These are phyloP conservation scores for Chrysosporium keratinophilum DNA, from an alignment of 2,329 filamentous ascomycete species.

Conservation along the genomic window DNA sequence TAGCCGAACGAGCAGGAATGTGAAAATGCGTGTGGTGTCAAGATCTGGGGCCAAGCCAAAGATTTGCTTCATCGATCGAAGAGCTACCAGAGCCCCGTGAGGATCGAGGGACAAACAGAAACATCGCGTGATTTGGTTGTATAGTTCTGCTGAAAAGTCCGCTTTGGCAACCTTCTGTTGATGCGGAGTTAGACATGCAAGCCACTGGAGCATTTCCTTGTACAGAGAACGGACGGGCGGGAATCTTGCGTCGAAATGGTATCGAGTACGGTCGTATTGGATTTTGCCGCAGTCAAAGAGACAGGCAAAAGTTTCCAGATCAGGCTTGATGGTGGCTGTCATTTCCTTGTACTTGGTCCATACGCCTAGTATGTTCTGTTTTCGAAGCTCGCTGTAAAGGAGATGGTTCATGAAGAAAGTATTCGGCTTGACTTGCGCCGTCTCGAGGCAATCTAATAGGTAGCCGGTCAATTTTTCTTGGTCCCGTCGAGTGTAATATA, in stretches of 20 bases:
- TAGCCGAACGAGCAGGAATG: constrained; percentile 41
- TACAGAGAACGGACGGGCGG: constrained; percentile 39
- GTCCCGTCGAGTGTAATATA: constrained; percentile 57
- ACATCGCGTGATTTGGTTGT: constrained; percentile 43
- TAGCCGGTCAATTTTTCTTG: constrained; percentile 49
- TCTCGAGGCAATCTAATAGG: constrained; percentile 52
- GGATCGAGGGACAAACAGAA: constrained; percentile 44
- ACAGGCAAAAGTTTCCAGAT: constrained; percentile 58
- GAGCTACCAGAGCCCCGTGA: constrained; percentile 40
- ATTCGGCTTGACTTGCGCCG: constrained; percentile 56
- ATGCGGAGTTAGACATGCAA: constrained; percentile 26
- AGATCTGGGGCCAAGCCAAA: constrained; percentile 41
- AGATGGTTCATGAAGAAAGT: constrained; percentile 72
- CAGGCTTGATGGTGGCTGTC: constrained; percentile 46
- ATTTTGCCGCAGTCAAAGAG: constrained; percentile 50
- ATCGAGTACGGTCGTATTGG: constrained; percentile 39
- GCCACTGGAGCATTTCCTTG: constrained; percentile 42
- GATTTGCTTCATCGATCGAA: constrained; percentile 36
- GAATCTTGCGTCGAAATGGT: constrained; percentile 39
- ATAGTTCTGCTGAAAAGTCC: constrained; percentile 40
- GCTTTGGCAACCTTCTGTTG: constrained; percentile 23
- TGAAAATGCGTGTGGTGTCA: constrained; percentile 38
- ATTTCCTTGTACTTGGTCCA: constrained; percentile 48
- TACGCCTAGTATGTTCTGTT: constrained; percentile 46
- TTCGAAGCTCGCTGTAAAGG: constrained; percentile 55